Evolutionary conservation across 495 filamentous ascomycete genomes (phyloP).

Genomic region (Evansstolkia leycettana): DNA sequence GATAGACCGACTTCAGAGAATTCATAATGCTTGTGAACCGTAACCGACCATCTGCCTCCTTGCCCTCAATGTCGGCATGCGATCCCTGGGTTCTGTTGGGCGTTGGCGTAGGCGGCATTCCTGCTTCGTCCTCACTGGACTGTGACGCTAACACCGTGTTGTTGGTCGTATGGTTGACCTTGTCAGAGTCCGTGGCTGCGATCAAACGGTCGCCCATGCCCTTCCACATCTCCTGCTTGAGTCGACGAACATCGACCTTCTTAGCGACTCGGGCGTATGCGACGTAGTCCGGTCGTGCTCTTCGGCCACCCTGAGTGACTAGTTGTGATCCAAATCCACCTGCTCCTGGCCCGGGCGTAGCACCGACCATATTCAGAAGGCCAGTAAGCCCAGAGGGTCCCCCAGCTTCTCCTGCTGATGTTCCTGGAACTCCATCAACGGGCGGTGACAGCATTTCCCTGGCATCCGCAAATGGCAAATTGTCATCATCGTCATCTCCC

Average conservation of each 20-base stretch:
- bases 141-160: slow-evolving; percentile 3
- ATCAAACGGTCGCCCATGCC: slow-evolving; percentile 53
- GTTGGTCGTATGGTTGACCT: slow-evolving; percentile 12
- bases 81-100: slow-evolving; percentile 11
- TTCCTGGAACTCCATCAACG: slow-evolving; percentile 26
- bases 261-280: slow-evolving; percentile 93
- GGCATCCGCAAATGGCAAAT: slow-evolving; percentile 80
- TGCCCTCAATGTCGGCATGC: slow-evolving; percentile 3
- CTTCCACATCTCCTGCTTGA: slow-evolving; percentile 96
- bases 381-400: slow-evolving; percentile 27
- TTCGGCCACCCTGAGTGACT: slow-evolving; percentile 69
- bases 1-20: slow-evolving; percentile 72
- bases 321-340: slow-evolving; percentile 82
- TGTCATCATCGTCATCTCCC: slow-evolving; percentile 62
- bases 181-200: slow-evolving; percentile 20
- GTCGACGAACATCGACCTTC: slow-evolving; percentile 91
- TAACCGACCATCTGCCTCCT: slow-evolving; percentile 35
- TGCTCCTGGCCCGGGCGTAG: slow-evolving; percentile 25
- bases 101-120: slow-evolving; percentile 24
- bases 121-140: slow-evolving; percentile 16
- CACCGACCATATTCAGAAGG: slow-evolving; percentile 31
- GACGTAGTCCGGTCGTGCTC: slow-evolving; percentile 85
- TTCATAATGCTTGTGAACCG: slow-evolving; percentile 91
- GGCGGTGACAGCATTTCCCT: slow-evolving; percentile 77
- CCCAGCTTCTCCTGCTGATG: slow-evolving; percentile 24